Base-by-base conservation (phyloP, 1,284 basidiomycete genomes). In the Trametes pubescens region DNA sequence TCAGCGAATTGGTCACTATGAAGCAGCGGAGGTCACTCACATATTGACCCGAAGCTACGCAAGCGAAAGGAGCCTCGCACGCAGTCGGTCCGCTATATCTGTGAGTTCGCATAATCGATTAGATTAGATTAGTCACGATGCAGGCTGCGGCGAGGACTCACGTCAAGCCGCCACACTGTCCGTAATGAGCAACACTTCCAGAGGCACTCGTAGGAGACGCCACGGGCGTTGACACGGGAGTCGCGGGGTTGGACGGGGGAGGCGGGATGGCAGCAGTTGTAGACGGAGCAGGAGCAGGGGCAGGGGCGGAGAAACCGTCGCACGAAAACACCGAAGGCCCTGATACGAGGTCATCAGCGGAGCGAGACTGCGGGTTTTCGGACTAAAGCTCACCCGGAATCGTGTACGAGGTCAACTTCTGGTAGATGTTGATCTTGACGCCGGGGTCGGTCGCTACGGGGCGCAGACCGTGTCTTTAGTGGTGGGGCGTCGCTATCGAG, bases 341-440 rank as follows among this genome's bases (percentile, higher is more conserved):
- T 71, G 44, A n/a, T n/a, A 4, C 18, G 9, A 22, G 16, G 14
- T 38, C 9, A 14, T 54, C 46, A 57, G 24, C 11, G 53, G 26
- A 24, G 34, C 24, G 16, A 21, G 21, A 43, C 13, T 37, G 22
- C 18, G 38, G 14, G 16, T 24, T 24, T 14, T 35, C 14, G 29
- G 34, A 14, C 8, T 16, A 16, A n/a, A 14, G 57, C 71, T 5
- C 24, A 71, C 80, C 81, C 51, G 81, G 81, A 43, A 83, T 74
- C 0, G 76, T 79, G 74, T 83, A 83, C 54, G 74, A 76, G 4
- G 75, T 69, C 40, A 80, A 72, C 18, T 75, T 71, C 64, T 78
- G 73, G 72, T 83, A 84, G 67, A 84, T 80, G 72, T 83, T 80
- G 71, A 80, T 75, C 32, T 71, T 82, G 71, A 83, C 79, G 34